Evolutionary conservation across 768 basidiomycete genomes (phyloP).

Genomic region (Russula compacta): DNA sequence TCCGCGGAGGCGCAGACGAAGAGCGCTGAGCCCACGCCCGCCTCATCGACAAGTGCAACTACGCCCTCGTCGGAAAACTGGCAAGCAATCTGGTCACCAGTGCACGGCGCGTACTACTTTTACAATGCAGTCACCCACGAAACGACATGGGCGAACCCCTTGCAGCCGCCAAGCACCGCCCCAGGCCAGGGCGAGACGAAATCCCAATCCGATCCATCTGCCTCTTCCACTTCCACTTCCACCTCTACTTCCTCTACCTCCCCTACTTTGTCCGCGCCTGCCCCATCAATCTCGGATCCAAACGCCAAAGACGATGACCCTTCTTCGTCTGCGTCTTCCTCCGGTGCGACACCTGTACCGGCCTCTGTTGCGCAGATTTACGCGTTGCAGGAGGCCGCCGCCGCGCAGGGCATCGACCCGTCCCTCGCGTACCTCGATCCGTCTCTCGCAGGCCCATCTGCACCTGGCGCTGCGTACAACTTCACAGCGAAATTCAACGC

Average conservation of each 20-base stretch:
- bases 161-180: conserved; percentile 30
- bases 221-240: conserved; percentile 10
- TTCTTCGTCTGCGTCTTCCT: conserved; percentile 22
- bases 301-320: conserved; percentile 16
- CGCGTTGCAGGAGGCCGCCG: conserved; percentile 59
- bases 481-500: conserved; percentile 72
- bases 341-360: conserved; percentile 22
- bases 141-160: conserved; percentile 79
- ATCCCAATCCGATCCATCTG: conserved; percentile 4
- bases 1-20: neutral
- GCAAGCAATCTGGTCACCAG: conserved; percentile 76
- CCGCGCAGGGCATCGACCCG: conserved; percentile 78
- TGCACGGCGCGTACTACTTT: conserved; percentile 80
- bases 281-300: conserved; percentile 23
- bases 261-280: conserved; percentile 19
- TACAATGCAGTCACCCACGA: conserved; percentile 66
- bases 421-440: conserved; percentile 75
- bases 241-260: conserved; percentile 1
- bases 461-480: conserved; percentile 32
- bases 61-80: conserved; percentile 33
- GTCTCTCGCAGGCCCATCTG: conserved; percentile 36
- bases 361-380: conserved; percentile 29
- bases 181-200: neutral
- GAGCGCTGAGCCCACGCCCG: neutral
- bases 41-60: conserved; percentile 10